Evolutionary conservation across 1,284 basidiomycete genomes (phyloP).

Genomic region (Rhodotorula sp.): DNA sequence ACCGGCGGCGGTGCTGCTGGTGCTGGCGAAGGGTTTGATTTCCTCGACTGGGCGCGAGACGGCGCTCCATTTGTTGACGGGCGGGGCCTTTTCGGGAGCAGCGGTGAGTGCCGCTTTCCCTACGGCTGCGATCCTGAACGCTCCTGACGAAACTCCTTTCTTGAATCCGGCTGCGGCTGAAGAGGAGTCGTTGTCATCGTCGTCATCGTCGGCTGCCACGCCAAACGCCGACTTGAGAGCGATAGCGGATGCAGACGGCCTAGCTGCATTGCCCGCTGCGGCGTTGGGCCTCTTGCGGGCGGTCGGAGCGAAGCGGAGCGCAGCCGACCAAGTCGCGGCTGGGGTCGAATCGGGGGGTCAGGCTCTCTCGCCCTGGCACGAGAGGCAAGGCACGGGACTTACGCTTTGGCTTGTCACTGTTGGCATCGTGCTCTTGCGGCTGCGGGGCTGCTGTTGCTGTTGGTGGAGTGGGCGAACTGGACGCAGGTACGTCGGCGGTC

Average conservation of each 20-base stretch:
- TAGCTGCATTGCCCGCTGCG: not conserved
- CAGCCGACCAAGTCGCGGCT: constrained; percentile 37
- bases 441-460: not conserved
- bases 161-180: not conserved
- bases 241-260: constrained; percentile 4
- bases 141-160: not conserved
- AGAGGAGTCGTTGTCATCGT: not conserved
- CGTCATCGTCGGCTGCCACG: constrained; percentile 22
- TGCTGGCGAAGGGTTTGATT: constrained; percentile 19
- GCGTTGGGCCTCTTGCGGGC: constrained; percentile 33
- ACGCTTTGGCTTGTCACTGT: constrained; percentile 25
- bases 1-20: constrained; percentile 1
- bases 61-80: constrained; percentile 18
- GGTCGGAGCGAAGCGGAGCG: constrained; percentile 42
- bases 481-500: not conserved
- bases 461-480: not conserved
- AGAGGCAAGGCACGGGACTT: not conserved
- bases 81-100: constrained; percentile 13
- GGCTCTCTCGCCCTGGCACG: fast-evolving
- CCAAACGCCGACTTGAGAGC: constrained; percentile 26
- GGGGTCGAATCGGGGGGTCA: not conserved
- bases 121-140: constrained; percentile 3
- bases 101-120: constrained; percentile 18
- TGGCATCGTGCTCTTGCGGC: not conserved
- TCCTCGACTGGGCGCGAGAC: constrained; percentile 1